These are phyloP conservation scores for Ogataea trehaloabstinens DNA, from an alignment of 805 yeast species.

Conservation along the genomic window DNA sequence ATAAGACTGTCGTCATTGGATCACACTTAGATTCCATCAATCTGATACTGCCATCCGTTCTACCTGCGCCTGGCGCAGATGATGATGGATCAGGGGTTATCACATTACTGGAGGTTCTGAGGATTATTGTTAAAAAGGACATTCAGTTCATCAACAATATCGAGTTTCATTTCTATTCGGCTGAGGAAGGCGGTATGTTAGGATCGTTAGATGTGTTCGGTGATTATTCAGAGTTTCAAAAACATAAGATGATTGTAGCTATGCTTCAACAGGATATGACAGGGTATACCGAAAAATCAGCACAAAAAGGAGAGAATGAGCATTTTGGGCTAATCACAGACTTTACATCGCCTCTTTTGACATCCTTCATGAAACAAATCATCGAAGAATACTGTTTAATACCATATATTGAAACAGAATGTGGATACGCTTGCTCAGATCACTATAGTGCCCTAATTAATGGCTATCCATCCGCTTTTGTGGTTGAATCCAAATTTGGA, in stretches of 20 bases:
- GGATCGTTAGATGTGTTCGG: constrained; percentile 81
- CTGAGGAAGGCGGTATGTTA: constrained; percentile 88
- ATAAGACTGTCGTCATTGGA: constrained; percentile 65
- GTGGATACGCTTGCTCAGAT: constrained; percentile 95
- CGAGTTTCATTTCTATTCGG: constrained; percentile 91
- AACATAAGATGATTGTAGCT: constrained; percentile 60
- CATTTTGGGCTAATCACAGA: constrained; percentile 82
- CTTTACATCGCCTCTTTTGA: constrained; percentile 55
- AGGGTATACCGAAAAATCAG: constrained; percentile 61
- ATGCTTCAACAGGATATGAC: constrained; percentile 97
- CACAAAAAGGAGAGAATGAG: constrained; percentile 51
- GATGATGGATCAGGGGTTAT: constrained; percentile 90
- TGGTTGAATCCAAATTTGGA: constrained; percentile 72
- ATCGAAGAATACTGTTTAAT: constrained; percentile 63
- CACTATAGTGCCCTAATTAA: constrained; percentile 82
- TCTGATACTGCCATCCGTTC: constrained; percentile 62
- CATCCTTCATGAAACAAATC: constrained; percentile 58
- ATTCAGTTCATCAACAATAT: constrained; percentile 53
- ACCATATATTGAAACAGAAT: constrained; percentile 68
- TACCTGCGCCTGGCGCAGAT: constrained; percentile 91
- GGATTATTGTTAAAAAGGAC: constrained; percentile 14
- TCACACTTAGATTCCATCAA: constrained; percentile 86
- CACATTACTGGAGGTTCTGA: constrained; percentile 69
- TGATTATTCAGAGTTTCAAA: constrained; percentile 37
- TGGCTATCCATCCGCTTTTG: constrained; percentile 84